Evolutionary conservation across 2,329 filamentous ascomycete species (phyloP), one percentile per base, ranked within the genome.

Genomic region (Colletotrichum kahawae): DNA sequence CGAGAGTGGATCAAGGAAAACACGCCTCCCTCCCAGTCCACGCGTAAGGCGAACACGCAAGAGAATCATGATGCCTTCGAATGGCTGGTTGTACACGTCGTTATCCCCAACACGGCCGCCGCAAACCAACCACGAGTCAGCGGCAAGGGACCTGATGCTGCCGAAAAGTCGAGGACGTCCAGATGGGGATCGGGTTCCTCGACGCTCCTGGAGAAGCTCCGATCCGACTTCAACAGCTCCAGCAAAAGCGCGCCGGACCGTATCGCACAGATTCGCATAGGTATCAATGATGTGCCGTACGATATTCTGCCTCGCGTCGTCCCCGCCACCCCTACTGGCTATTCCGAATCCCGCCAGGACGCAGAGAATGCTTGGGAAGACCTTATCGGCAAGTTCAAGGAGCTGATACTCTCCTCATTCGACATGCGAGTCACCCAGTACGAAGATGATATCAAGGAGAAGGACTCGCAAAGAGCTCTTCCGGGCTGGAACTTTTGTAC

Each of bases 401-500:
- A 91, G 67, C 88, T 95, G 31, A 98, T 99, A 67, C 86, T 99
- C 31, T 91, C 92, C 7, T 98, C 96, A 2, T 99, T 99, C 82
- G 96, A 98, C 84, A 89, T 93, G 79, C 92, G 97, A 10, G 97
- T 99, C 2, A 92, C 91, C 24, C 96, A 98, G 80, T 99, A 99
- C 82, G 97, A 99, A 83, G 96, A 98, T 75, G 97, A 99, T 79
- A 98, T 99, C 78, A 94, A 95, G 77, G 97, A 98, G 83, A 97
- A 96, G 81, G 96, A 98, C 79, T 91, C 93, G 1, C 96, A 98
- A 82, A 91, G 96, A 62, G 93, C 89, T 38, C 86, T 99, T 21
- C 97, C 97, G 0, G 97, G 97, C 1, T 99, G 97, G 97, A 99
- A 99, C 81, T 99, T 99, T 82, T 98, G 97, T 84, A 99, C 97